Evolutionary conservation across 192 early-diverging fungal genomes (phyloP).

Genomic region (Entomortierella parvispora): DNA sequence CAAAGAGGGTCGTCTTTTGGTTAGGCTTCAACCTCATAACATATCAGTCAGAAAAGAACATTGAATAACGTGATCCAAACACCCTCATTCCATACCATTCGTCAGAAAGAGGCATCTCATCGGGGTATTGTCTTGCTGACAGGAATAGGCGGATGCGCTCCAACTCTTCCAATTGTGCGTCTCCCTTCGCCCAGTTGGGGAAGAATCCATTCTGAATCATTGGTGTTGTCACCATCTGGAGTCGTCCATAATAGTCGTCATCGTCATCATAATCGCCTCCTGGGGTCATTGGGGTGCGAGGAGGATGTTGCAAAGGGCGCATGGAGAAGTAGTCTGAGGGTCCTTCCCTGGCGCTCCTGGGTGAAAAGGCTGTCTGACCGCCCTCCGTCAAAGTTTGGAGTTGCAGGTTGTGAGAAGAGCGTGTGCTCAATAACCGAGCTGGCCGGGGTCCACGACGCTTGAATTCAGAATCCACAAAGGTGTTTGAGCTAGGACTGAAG

Average conservation of each 20-base stretch:
- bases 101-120: slow-evolving; percentile 51
- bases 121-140: slow-evolving; percentile 40
- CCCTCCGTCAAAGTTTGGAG: slow-evolving; percentile 34
- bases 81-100: slow-evolving; percentile 27
- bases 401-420: slow-evolving; percentile 28
- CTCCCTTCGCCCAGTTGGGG: slow-evolving; percentile 52
- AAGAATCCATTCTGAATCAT: slow-evolving; percentile 53
- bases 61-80: neutral
- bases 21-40: neutral
- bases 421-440: slow-evolving; percentile 40
- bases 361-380: slow-evolving; percentile 24
- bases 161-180: slow-evolving; percentile 45
- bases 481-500: neutral
- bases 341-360: slow-evolving; percentile 21
- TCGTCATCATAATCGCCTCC: slow-evolving; percentile 43
- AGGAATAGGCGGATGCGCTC: slow-evolving; percentile 42
- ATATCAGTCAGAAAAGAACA: neutral
- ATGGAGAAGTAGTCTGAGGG: slow-evolving; percentile 44
- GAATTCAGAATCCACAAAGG: slow-evolving; percentile 23
- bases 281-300: slow-evolving; percentile 46
- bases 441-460: slow-evolving; percentile 50
- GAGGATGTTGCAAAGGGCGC: slow-evolving; percentile 42
- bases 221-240: slow-evolving; percentile 51
- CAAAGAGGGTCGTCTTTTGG: neutral
- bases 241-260: slow-evolving; percentile 44